A percentile compares a stretch with the other conserved stretches of the same genome.
Conservation (phyloP, 1,284 basidiomycete genomes). For the Cutaneotrichosporon cutaneum region DNA sequence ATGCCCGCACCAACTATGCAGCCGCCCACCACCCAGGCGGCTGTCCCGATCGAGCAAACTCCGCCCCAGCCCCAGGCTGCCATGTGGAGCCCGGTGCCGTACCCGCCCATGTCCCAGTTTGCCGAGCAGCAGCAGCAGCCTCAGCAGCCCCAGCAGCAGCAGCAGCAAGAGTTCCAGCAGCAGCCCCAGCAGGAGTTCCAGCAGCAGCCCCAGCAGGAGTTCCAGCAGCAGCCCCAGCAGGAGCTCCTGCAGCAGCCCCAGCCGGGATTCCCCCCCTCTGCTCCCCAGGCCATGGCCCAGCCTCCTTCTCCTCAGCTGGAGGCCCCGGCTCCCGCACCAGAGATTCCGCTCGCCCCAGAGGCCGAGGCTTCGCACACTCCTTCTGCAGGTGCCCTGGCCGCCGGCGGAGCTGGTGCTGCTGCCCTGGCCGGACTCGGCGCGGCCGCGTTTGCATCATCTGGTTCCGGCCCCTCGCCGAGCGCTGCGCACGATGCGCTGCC, state of each 20-base stretch:
- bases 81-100: slow-evolving; percentile 2
- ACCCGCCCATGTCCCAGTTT: neutral
- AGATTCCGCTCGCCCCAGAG: neutral
- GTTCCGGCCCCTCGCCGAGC: neutral
- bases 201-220: no score
- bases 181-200: no score
- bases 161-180: no score
- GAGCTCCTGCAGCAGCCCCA: no score
- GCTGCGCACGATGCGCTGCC: neutral
- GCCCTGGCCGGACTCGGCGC: neutral
- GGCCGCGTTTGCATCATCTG: neutral
- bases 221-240: neutral
- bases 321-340: neutral
- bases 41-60: neutral
- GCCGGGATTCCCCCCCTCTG: no score
- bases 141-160: no score
- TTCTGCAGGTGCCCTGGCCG: neutral
- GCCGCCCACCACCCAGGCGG: neutral
- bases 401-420: neutral
- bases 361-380: neutral
- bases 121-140: neutral
- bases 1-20: neutral
- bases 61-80: neutral
- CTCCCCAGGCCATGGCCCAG: neutral
- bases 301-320: neutral